A percentile compares a stretch with the other conserved stretches of the same genome.
Conservation (phyloP, 1,284 basidiomycete species). For the Papiliotrema fonsecae region DNA sequence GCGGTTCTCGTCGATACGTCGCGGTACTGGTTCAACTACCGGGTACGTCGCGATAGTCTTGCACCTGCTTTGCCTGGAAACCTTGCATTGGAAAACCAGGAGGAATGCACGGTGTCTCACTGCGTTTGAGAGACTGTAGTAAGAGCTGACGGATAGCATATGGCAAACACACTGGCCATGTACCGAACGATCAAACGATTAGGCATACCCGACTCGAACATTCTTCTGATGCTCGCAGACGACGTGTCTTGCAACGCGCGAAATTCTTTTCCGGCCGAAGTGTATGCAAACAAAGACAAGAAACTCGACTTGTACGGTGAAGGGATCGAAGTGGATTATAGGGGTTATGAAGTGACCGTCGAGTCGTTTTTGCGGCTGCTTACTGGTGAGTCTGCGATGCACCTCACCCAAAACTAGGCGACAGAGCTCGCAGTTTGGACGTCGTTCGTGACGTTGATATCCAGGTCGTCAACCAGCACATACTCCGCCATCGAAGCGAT, state of each 20-base stretch:
- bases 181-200: constrained; percentile 97
- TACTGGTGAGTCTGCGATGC: constrained; percentile 53
- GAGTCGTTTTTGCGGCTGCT: constrained; percentile 89
- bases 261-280: constrained; percentile 86
- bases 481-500: constrained; percentile 83
- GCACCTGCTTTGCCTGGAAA: background rate
- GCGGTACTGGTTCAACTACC: constrained; percentile 97
- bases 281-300: constrained; percentile 76
- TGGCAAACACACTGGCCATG: constrained; percentile 97
- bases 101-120: too few relatives aligned
- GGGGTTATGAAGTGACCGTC: constrained; percentile 95
- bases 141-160: constrained; percentile 60
- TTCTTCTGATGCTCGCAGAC: constrained; percentile 98
- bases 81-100: background rate
- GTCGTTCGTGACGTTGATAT: too few relatives aligned
- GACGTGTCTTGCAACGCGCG: constrained; percentile 91
- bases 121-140: too few relatives aligned
- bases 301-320: constrained; percentile 89
- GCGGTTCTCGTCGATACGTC: constrained; percentile 93
- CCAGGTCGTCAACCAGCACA: constrained; percentile 61
- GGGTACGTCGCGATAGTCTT: constrained; percentile 56
- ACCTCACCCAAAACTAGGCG: too few relatives aligned
- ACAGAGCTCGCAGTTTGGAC: background rate
- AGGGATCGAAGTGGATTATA: constrained; percentile 95
- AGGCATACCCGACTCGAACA: constrained; percentile 95